These are phyloP conservation scores for Naganishia onofrii DNA, from an alignment of 768 basidiomycete genomes.

Conservation along the genomic window DNA sequence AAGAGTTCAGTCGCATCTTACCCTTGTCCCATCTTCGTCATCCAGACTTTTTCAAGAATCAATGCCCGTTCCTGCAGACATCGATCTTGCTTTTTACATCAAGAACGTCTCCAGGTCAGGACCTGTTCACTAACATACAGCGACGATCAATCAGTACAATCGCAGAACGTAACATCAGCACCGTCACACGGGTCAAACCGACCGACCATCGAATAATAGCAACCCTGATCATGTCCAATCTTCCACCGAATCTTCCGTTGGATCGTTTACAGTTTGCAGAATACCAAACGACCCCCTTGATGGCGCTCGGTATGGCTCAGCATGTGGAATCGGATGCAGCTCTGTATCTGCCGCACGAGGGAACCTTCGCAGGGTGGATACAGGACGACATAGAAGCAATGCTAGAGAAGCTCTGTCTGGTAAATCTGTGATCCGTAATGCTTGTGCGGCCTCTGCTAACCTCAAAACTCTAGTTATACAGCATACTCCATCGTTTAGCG, in stretches of 20 bases:
- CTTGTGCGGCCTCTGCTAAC: not conserved
- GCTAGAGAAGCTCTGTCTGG: slow-evolving; percentile 4
- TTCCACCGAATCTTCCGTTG: slow-evolving; percentile 17
- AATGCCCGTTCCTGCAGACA: slow-evolving; percentile 6
- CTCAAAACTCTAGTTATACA: not conserved
- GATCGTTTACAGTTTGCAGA: not conserved
- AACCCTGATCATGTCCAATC: slow-evolving; percentile 14
- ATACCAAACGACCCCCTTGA: slow-evolving; percentile 9
- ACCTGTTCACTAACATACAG: not conserved
- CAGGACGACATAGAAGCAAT: not conserved
- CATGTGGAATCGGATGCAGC: slow-evolving; percentile 12
- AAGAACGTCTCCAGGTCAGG: not conserved
- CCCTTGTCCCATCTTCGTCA: slow-evolving; percentile 1
- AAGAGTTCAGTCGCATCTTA: not conserved
- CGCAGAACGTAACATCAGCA: slow-evolving; percentile 10
- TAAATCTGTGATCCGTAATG: not conserved
- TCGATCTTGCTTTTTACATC: slow-evolving; percentile 12
- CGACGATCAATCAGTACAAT: not conserved
- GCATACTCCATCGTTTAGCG: not conserved
- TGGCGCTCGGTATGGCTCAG: slow-evolving; percentile 15
- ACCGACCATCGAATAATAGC: slow-evolving; percentile 5
- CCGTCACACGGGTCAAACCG: slow-evolving; percentile 5
- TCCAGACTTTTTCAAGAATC: not conserved
- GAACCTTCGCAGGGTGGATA: not conserved
- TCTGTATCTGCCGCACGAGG: not conserved